Evolutionary conservation across 2,329 filamentous ascomycete species (phyloP).

Genomic region (Colletotrichum tropicicola): DNA sequence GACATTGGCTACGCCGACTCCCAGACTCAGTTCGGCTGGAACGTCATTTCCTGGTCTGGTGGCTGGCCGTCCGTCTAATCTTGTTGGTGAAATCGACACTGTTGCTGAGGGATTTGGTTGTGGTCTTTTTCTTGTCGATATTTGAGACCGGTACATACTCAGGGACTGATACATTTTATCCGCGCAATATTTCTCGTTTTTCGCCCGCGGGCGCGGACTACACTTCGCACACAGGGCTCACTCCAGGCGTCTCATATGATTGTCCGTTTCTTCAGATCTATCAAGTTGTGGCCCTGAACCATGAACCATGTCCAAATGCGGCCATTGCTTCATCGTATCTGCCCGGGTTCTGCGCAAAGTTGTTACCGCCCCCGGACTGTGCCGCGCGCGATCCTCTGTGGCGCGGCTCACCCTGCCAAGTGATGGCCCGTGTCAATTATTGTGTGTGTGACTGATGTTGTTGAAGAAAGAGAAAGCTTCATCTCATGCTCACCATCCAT

Average conservation of each 20-base stretch:
- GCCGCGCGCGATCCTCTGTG: too few species aligned
- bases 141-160: neutral
- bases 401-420: too few species aligned
- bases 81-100: neutral
- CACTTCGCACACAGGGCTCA: neutral
- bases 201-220: neutral
- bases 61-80: slow-evolving; percentile 53
- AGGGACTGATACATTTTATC: neutral
- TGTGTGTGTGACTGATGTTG: too few species aligned
- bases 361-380: too few species aligned
- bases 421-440: too few species aligned
- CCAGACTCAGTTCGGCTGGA: slow-evolving; percentile 61
- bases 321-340: too few species aligned
- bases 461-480: too few species aligned
- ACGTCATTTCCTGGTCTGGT: slow-evolving; percentile 55
- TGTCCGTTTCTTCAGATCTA: too few species aligned
- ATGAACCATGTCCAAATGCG: too few species aligned
- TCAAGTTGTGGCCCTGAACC: too few species aligned
- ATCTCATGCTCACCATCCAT: too few species aligned
- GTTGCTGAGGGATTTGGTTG: neutral
- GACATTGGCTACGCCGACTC: slow-evolving; percentile 43
- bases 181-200: accelerated
- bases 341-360: too few species aligned
- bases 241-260: neutral
- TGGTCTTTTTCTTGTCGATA: slow-evolving; percentile 12